These are phyloP conservation scores for Melanopsichium pennsylvanicum DNA, from an alignment of 1,284 basidiomycete genomes.

Conservation along the genomic window DNA sequence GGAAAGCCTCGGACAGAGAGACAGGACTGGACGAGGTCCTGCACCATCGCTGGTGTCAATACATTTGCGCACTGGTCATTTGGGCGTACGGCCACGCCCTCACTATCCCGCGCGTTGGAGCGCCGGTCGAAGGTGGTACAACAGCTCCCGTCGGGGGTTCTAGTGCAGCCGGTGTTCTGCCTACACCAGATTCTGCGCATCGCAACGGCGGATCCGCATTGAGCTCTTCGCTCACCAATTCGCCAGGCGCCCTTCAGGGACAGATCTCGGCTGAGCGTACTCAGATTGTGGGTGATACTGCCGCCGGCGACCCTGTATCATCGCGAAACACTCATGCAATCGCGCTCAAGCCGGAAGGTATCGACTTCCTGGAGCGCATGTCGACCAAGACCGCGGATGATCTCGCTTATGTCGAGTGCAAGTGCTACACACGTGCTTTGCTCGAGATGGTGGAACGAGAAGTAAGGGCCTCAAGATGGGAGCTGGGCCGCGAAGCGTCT, in stretches of 20 bases:
- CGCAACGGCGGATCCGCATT: conserved; percentile 4
- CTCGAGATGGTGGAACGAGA: conserved; percentile 51
- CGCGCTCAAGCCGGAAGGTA: conserved; percentile 31
- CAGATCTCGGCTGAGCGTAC: conserved; percentile 26
- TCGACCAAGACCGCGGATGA: conserved; percentile 44
- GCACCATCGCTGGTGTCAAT: conserved; percentile 53
- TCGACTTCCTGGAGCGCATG: conserved; percentile 44
- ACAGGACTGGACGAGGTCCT: conserved; percentile 46
- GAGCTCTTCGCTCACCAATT: conserved; percentile 4
- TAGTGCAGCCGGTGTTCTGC: no score
- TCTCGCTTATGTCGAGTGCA: conserved; percentile 39
- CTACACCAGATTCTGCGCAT: conserved; percentile 13
- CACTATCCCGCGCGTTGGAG: conserved; percentile 19
- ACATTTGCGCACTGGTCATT: conserved; percentile 47
- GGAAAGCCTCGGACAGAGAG: conserved; percentile 23
- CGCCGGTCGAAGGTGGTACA: conserved; percentile 9
- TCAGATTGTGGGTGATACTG: conserved; percentile 12
- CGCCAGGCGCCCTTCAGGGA: conserved; percentile 22
- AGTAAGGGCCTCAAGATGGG: conserved; percentile 50
- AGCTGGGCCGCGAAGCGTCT: conserved; percentile 50
- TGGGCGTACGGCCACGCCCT: conserved; percentile 54
- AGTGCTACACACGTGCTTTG: conserved; percentile 42
- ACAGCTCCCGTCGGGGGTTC: not conserved
- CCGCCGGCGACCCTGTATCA: not conserved
- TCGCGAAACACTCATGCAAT: not conserved